These are phyloP conservation scores for Cutaneotrichosporon cyanovorans DNA, from an alignment of 1,284 basidiomycete species.

Conservation along the genomic window DNA sequence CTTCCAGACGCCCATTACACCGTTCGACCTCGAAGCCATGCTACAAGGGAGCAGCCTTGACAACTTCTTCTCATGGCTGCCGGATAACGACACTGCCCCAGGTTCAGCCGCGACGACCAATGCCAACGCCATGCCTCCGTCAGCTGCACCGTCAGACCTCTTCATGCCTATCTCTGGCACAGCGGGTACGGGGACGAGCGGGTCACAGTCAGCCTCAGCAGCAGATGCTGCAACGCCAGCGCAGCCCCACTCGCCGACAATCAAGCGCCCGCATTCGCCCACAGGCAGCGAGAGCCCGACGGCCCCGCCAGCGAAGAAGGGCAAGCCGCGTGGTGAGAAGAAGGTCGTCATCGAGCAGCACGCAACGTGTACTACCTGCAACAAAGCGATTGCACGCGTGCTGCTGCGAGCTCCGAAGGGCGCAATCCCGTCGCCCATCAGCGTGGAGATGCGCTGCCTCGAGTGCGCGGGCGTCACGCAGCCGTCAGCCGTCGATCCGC, in stretches of 20 bases:
- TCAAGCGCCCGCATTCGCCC: slow-evolving; percentile 21
- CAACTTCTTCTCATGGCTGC: slow-evolving; percentile 37
- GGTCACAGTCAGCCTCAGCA: too few species aligned
- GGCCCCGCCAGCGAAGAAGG: slow-evolving; percentile 19
- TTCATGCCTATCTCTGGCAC: not conserved
- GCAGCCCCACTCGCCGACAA: slow-evolving; percentile 7
- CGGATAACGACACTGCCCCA: slow-evolving; percentile 20
- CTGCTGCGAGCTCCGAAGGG: slow-evolving; percentile 36
- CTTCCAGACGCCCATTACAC: slow-evolving; percentile 22
- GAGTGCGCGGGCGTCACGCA: slow-evolving; percentile 25
- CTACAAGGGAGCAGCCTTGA: slow-evolving; percentile 28
- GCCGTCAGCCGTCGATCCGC: slow-evolving; percentile 21
- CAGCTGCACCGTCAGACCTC: slow-evolving; percentile 9
- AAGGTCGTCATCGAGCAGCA: slow-evolving; percentile 34
- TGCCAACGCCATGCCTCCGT: slow-evolving; percentile 2
- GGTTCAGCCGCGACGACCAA: not conserved
- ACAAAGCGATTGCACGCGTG: slow-evolving; percentile 26
- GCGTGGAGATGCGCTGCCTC: slow-evolving; percentile 25
- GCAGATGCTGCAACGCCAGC: slow-evolving; percentile 2
- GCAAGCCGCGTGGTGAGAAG: slow-evolving; percentile 33
- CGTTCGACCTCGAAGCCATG: slow-evolving; percentile 41
- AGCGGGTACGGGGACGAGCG: too few species aligned
- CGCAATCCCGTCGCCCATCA: slow-evolving; percentile 29
- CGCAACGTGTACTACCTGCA: slow-evolving; percentile 24
- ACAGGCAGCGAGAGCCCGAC: slow-evolving; percentile 15